phyloP scores from a whole-genome alignment of 2,329 filamentous ascomycete genomes.

The Pseudopithomyces chartarum region DNA sequence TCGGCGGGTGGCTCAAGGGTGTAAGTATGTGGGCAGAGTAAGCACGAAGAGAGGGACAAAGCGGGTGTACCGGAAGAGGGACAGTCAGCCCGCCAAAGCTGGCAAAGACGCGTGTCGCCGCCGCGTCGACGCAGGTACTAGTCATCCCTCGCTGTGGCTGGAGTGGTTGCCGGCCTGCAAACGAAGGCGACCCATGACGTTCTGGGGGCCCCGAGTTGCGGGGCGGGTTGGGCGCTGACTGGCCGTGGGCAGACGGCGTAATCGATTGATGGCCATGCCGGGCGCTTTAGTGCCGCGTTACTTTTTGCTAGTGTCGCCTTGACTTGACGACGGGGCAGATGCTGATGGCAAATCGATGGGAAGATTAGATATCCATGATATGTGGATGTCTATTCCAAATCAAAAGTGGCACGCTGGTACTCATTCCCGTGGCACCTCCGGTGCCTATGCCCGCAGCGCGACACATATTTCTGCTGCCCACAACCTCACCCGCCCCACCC shows the following conservation, averaged over 20 bases:
- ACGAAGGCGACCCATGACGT: not conserved
- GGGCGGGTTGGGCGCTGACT: not conserved
- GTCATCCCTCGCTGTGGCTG: constrained; percentile 1
- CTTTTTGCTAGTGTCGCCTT: constrained; percentile 5
- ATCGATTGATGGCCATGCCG: not conserved
- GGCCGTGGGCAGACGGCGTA: not conserved
- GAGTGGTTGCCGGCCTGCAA: not conserved
- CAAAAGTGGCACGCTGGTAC: too few species aligned
- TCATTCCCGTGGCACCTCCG: too few species aligned
- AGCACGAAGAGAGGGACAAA: too few species aligned
- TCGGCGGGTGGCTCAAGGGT: not conserved
- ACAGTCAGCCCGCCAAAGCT: not conserved
- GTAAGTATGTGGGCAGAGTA: not conserved
- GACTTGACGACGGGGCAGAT: constrained; percentile 1
- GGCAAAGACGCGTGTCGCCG: constrained; percentile 6
- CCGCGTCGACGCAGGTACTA: constrained; percentile 3
- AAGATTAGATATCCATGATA: too few species aligned
- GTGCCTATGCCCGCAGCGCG: too few species aligned
- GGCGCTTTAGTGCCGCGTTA: not conserved
- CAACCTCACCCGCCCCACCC: not conserved
- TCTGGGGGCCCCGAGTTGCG: not conserved
- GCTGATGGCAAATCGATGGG: not conserved
- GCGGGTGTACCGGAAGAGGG: not conserved
- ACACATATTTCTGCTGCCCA: too few species aligned
- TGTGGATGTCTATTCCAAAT: not conserved